phyloP scores from a whole-genome alignment of 441 rosid genomes.

The Syzygium malaccense region DNA sequence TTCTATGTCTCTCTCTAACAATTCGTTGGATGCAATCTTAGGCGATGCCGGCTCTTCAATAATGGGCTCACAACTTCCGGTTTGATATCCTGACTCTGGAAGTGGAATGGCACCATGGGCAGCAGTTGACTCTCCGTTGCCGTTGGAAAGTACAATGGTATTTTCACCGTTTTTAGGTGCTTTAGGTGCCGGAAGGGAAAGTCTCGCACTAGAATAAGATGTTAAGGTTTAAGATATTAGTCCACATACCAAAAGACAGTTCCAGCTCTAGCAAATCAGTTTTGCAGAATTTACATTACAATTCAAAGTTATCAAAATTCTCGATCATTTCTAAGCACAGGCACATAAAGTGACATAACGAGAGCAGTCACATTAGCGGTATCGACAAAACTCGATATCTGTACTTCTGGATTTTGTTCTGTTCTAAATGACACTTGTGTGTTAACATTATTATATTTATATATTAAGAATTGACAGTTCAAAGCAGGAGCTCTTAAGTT shows the following conservation, averaged over 20 bases:
- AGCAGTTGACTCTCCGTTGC: conserved; percentile 21
- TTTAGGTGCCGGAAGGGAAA: conserved; percentile 83
- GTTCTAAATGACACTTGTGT: not conserved
- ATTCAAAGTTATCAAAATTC: not conserved
- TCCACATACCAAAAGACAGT: not conserved
- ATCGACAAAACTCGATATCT: not conserved
- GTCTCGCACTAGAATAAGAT: conserved; percentile 72
- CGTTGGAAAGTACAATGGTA: conserved; percentile 31
- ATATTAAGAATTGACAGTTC: not conserved
- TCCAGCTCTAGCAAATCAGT: not conserved
- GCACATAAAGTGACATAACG: not conserved
- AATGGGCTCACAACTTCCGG: conserved; percentile 45
- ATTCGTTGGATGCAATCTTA: not conserved
- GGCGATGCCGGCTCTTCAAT: conserved; percentile 35
- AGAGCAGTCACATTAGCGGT: not conserved
- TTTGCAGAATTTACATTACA: not conserved
- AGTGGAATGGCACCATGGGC: conserved; percentile 29
- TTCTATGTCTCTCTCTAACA: conserved; percentile 1
- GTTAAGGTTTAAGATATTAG: not conserved
- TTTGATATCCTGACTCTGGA: conserved; percentile 7
- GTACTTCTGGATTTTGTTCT: not conserved
- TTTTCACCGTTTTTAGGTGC: conserved; percentile 23
- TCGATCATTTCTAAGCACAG: not conserved
- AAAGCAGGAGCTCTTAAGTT: not conserved
- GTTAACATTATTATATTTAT: not conserved